Base-by-base conservation (phyloP, 768 basidiomycete species). In the Lepiota venenata region DNA sequence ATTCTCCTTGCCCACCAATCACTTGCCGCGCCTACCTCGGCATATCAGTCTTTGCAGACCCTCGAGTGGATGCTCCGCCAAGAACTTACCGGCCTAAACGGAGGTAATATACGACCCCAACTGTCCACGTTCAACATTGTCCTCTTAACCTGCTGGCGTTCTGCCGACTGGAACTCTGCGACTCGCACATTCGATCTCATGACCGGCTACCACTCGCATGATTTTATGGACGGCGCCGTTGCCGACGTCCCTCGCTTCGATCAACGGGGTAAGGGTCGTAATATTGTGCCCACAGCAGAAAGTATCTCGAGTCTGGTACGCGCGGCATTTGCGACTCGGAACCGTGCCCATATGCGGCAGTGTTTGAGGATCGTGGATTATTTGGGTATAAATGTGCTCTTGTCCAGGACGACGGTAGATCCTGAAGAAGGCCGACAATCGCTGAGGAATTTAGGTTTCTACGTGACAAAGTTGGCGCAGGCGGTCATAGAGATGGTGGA, bases 61-160 rank as follows among this genome's bases (percentile, higher is more conserved):
- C 70, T 92, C 21, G 79, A 87, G 62, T 89, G 87, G 85, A 85
- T 87, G 80, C 65, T 88, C 50, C 73, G 74, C 48, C 77, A 80
- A 55, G 81, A 81, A 60, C 74, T 76, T 21, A 63, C 71, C 16
- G 72, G 71, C 18, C 57, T 69, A n/a, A 72, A 73, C 56, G 75
- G 78, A 3, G 73, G 73, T 27, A 73, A 72, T 57, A 71, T 87
- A 48, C 63, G 73, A 29, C 79, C 81, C 10, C 69, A 71, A n/a
- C 52, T 74, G 22, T 66, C 71, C 18, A 82, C 85, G 8, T 90
- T 79, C 66, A 79, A 80, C 57, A 74, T 86, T 22, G 84, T 83
- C 48, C 73, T 91, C 61, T 67, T 73, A 56, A 77, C 80, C 2
- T 91, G 89, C 66, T 81, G 83, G 80, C 77, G 79, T 52, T 72